These are phyloP conservation scores for Serendipita sp. DNA, from an alignment of 1,284 basidiomycete species.

Conservation along the genomic window DNA sequence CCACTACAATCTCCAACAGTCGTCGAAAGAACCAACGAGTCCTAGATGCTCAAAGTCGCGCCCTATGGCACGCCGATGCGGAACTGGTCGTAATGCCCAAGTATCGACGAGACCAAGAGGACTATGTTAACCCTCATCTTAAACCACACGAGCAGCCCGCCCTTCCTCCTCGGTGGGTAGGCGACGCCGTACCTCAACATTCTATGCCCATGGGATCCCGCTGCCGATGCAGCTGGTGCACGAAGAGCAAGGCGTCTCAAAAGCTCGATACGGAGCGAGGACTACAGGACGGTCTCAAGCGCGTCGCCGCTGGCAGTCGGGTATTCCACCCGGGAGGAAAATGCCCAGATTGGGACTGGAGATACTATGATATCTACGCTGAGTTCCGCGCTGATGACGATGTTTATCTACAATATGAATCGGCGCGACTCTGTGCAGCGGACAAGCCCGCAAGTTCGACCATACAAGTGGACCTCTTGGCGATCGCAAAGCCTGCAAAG, in stretches of 20 bases:
- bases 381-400: background rate
- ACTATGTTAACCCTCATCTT: background rate
- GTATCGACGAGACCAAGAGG: background rate
- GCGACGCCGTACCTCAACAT: background rate
- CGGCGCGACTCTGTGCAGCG: too few relatives aligned
- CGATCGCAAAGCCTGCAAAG: slow-evolving; percentile 3
- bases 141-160: background rate
- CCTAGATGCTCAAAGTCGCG: background rate
- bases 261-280: background rate
- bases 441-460: background rate
- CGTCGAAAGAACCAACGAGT: background rate
- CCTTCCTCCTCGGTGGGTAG: background rate
- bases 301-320: too few relatives aligned
- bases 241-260: background rate
- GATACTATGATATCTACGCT: background rate
- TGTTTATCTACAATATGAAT: background rate
- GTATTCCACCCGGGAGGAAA: background rate
- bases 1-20: background rate
- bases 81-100: background rate
- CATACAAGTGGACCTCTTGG: background rate
- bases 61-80: background rate
- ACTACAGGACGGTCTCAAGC: background rate
- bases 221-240: background rate
- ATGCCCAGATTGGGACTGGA: slow-evolving; percentile 1
- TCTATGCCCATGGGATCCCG: background rate